Base-by-base conservation (phyloP, 208 protist genomes). In the Trypanosoma cruzi region DNA sequence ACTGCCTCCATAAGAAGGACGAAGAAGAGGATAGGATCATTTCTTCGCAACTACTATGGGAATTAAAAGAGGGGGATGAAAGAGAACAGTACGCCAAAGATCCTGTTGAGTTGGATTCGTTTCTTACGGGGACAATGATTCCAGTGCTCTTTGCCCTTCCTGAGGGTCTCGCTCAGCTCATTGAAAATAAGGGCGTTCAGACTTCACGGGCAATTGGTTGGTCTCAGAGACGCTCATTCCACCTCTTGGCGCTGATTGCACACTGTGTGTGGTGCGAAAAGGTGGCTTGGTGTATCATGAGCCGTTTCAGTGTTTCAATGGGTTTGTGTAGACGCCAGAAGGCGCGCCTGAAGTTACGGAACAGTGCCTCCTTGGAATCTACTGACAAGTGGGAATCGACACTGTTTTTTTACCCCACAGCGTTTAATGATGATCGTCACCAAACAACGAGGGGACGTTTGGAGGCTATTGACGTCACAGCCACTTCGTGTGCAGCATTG, bases 251-350 rank as follows among this genome's bases (percentile, higher is more conserved):
- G 32, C 50, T 72, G 4, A 71, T 83, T 28, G 73, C 78, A 49
- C 78, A 83, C 52, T 62, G 71, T 36, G 64, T 77, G 18, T 83
- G 78, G 78, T 75, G 73, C 54, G 73, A 77, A 65, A 74, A 67
- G 42, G 59, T 83, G n/a, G 50, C 54, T 2, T 49, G 53, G 44
- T 55, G 44, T 36, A 53, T 77, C 37, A 58, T 60, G 42, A 58
- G 50, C 46, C 42, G 53, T 29, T 42, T 1, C 2, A 59, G 26
- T 63, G 7, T n/a, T 18, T 26, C 13, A 44, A 46, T 20, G 7
- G 46, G 55, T 22, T 44, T 7, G 42, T 60, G 34, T 40, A n/a
- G 22, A 32, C 32, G 22, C 28, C 48, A 22, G 29, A 64, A 4
- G 16, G 53, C 53, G 16, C 42, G 49, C 13, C 54, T 81, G 28